A percentile compares a stretch with the other conserved stretches of the same genome.
These are phyloP conservation scores for Bolboschoenus planiculmis DNA, from an alignment of 176 grass and related monocot genomes.

Conservation along the genomic window DNA sequence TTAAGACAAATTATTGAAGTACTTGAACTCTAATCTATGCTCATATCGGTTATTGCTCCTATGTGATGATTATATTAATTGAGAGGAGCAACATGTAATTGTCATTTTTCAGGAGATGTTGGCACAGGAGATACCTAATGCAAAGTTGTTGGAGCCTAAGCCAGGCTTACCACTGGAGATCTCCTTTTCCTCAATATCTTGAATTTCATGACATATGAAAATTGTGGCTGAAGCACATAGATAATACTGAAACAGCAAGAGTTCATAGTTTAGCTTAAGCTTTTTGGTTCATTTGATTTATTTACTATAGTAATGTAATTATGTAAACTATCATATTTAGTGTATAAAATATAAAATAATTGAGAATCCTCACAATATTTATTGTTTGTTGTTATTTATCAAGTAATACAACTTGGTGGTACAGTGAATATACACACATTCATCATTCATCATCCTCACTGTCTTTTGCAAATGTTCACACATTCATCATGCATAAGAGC, in stretches of 20 bases:
- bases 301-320: background rate
- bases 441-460: no score
- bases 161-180: constrained; percentile 52
- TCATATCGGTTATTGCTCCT: background rate
- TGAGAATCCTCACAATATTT: background rate
- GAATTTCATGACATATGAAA: background rate
- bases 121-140: constrained; percentile 43
- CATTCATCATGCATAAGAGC: no score
- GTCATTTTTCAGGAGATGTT: constrained; percentile 40
- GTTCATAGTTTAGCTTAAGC: background rate
- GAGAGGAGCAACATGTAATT: background rate
- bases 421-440: no score
- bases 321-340: no score
- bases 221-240: background rate
- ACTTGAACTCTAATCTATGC: background rate
- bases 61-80: background rate
- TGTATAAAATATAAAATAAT: no score
- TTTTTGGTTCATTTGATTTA: background rate
- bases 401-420: no score
- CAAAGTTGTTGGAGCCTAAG: constrained; percentile 44
- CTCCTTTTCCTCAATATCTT: constrained; percentile 19
- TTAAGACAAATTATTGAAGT: background rate
- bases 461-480: no score
- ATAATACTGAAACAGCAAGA: background rate
- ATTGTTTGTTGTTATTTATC: no score